phyloP scores from a whole-genome alignment of 1,284 basidiomycete species.

The Mycosarcoma maydis region DNA sequence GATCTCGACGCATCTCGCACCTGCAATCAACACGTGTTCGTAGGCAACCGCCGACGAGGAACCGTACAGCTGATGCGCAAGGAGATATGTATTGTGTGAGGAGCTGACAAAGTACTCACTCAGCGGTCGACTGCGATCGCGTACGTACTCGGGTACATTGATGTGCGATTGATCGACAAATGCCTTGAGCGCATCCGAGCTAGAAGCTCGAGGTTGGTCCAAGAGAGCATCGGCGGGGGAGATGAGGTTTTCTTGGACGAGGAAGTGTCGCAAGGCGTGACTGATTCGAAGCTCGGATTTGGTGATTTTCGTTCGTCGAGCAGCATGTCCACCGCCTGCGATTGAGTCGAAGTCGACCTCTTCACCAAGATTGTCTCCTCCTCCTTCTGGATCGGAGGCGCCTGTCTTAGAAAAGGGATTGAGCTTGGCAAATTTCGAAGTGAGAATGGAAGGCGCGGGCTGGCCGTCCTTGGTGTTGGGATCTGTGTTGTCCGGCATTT shows the following conservation, averaged over 20 bases:
- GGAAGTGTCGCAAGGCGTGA: slow-evolving; percentile 48
- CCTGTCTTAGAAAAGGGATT: slow-evolving; percentile 52
- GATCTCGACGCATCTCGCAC: slow-evolving; percentile 76
- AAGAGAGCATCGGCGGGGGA: slow-evolving; percentile 27
- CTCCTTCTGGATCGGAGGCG: slow-evolving; percentile 43
- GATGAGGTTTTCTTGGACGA: slow-evolving; percentile 42
- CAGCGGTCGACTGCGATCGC: slow-evolving; percentile 49
- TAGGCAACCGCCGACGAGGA: slow-evolving; percentile 73
- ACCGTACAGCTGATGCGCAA: slow-evolving; percentile 74
- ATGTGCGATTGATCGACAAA: slow-evolving; percentile 53
- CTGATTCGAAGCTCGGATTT: slow-evolving; percentile 53
- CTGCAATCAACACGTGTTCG: slow-evolving; percentile 72
- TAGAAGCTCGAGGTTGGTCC: slow-evolving; percentile 12
- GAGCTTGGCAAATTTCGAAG: slow-evolving; percentile 52
- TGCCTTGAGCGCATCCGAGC: slow-evolving; percentile 34
- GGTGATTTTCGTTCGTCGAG: slow-evolving; percentile 48
- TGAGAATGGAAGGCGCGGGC: slow-evolving; percentile 36
- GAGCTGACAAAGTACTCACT: slow-evolving; percentile 69
- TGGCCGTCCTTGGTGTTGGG: slow-evolving; percentile 42
- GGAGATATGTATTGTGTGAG: slow-evolving; percentile 73
- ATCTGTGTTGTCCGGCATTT: slow-evolving; percentile 30
- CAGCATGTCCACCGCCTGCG: slow-evolving; percentile 57
- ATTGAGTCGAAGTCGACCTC: slow-evolving; percentile 52
- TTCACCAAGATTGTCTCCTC: slow-evolving; percentile 56
- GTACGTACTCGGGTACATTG: slow-evolving; percentile 44